Evolutionary conservation across 1,284 basidiomycete genomes (phyloP).

Genomic region (Vanrija pseudolonga): DNA sequence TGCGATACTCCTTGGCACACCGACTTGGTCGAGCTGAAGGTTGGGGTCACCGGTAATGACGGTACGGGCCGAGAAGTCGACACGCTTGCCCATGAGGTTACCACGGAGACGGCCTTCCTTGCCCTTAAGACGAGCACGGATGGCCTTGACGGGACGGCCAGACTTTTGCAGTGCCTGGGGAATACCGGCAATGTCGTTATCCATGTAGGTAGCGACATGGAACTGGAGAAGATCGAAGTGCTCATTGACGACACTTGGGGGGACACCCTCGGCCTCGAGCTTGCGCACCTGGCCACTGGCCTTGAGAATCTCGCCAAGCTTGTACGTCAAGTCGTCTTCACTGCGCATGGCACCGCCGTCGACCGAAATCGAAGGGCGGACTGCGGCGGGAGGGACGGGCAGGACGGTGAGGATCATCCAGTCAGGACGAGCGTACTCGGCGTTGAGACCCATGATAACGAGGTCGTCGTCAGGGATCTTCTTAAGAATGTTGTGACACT

Average conservation of each 20-base stretch:
- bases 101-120: conserved; percentile 98
- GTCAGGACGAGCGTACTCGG: conserved; percentile 93
- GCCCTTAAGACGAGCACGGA: conserved; percentile 95
- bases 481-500: conserved; percentile 87
- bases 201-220: conserved; percentile 99
- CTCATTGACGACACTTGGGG: conserved; percentile 91
- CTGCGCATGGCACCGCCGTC: conserved; percentile 94
- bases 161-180: conserved; percentile 97
- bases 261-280: conserved; percentile 95
- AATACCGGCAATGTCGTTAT: conserved; percentile 98
- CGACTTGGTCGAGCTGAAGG: conserved; percentile 92
- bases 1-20: conserved; percentile 94
- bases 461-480: conserved; percentile 90
- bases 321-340: conserved; percentile 98
- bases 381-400: conserved; percentile 95
- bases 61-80: conserved; percentile 98
- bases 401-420: conserved; percentile 99
- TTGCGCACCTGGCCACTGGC: conserved; percentile 86
- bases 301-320: conserved; percentile 95
- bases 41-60: conserved; percentile 99
- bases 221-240: conserved; percentile 97
- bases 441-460: conserved; percentile 86
- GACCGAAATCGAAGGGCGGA: conserved; percentile 93
- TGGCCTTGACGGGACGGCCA: conserved; percentile 95
- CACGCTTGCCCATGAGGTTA: conserved; percentile 99